phyloP scores from a whole-genome alignment of 805 yeast species.

The Starmerella powellii region DNA sequence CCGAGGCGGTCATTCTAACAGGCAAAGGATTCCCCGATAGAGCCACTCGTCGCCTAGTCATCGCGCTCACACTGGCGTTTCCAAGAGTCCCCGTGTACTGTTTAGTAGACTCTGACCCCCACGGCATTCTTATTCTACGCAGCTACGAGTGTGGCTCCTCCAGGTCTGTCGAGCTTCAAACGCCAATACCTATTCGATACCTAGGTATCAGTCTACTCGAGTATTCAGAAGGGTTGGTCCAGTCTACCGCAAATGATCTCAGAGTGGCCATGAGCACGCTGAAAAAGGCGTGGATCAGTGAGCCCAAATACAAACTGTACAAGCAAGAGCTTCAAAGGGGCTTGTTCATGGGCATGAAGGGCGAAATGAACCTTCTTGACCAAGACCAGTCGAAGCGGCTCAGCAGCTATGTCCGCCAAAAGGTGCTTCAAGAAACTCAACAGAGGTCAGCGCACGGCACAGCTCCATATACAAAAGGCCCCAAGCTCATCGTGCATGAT shows the following conservation, averaged over 20 bases:
- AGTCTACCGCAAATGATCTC: conserved; percentile 27
- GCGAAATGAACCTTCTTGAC: conserved; percentile 43
- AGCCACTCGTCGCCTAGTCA: conserved; percentile 37
- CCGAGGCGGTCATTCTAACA: conserved; percentile 34
- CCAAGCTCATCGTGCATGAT: too few relatives aligned
- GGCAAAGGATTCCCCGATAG: conserved; percentile 61
- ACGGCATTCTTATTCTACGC: conserved; percentile 44
- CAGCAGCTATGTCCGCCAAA: conserved; percentile 17
- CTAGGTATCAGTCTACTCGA: conserved; percentile 37
- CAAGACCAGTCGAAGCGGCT: conserved; percentile 14
- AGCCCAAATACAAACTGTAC: conserved; percentile 18
- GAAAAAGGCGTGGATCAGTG: conserved; percentile 22
- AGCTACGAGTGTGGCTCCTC: conserved; percentile 27
- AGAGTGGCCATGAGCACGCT: conserved; percentile 27
- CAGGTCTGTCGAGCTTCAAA: conserved; percentile 9
- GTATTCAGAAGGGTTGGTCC: conserved; percentile 28
- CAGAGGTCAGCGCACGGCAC: too few relatives aligned
- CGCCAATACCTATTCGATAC: conserved; percentile 20
- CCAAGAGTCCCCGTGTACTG: conserved; percentile 34
- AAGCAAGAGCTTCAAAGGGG: conserved; percentile 44
- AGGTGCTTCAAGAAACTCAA: conserved; percentile 1
- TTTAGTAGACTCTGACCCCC: conserved; percentile 53
- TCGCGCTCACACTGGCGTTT: conserved; percentile 24
- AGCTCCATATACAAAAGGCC: too few relatives aligned
- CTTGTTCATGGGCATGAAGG: conserved; percentile 38